A percentile compares a stretch with the other conserved stretches of the same genome.
These are phyloP conservation scores for Kodamaea hsintzibuensis DNA, from an alignment of 805 yeast genomes.

Conservation along the genomic window DNA sequence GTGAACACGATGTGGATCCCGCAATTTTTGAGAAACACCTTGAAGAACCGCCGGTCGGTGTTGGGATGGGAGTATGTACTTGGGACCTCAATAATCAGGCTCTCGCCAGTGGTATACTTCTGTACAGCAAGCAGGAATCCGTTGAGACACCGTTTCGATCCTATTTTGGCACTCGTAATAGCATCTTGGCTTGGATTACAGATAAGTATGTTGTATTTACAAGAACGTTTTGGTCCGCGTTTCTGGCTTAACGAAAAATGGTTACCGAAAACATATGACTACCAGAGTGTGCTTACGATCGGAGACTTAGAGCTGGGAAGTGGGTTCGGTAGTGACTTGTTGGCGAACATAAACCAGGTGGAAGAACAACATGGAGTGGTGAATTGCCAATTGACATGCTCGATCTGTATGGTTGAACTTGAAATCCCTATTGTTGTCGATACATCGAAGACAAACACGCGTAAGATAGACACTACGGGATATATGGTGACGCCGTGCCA, in stretches of 20 bases:
- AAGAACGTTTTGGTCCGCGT: conserved; percentile 72
- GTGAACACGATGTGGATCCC: conserved; percentile 85
- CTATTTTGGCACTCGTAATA: conserved; percentile 46
- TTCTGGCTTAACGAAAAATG: conserved; percentile 76
- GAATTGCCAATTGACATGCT: conserved; percentile 66
- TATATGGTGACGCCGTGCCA: conserved; percentile 90
- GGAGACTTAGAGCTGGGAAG: conserved; percentile 60
- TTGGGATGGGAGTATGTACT: conserved; percentile 76
- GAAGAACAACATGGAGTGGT: conserved; percentile 26
- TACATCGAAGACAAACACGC: conserved; percentile 2
- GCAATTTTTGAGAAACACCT: conserved; percentile 76
- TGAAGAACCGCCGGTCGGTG: conserved; percentile 63
- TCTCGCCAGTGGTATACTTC: conserved; percentile 66
- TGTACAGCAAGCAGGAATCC: conserved; percentile 56
- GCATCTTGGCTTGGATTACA: conserved; percentile 62
- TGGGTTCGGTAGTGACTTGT: conserved; percentile 47
- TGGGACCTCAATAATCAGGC: conserved; percentile 62
- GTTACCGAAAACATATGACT: conserved; percentile 81
- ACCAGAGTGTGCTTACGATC: conserved; percentile 66
- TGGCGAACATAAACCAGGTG: conserved; percentile 32
- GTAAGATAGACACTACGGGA: conserved; percentile 28
- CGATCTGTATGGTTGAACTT: conserved; percentile 86
- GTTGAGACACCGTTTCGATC: conserved; percentile 68
- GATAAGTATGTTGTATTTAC: conserved; percentile 56
- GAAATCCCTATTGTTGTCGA: conserved; percentile 48